These are phyloP conservation scores for Coemansia sp. DNA, from an alignment of 192 early-diverging fungal genomes.

Conservation along the genomic window DNA sequence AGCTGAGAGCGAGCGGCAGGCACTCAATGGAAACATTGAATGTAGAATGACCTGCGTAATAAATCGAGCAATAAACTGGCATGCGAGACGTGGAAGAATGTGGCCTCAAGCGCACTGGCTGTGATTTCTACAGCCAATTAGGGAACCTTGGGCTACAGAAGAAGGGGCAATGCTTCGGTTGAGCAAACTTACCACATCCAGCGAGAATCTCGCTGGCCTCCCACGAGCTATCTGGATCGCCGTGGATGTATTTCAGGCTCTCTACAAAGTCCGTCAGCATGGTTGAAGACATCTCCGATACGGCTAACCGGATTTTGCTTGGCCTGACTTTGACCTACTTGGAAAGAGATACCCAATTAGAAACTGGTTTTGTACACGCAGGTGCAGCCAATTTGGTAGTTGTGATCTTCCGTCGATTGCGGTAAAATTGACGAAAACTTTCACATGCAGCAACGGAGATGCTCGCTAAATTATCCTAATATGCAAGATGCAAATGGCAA, in stretches of 20 bases:
- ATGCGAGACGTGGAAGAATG: not conserved
- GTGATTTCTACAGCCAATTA: not conserved
- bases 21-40: not conserved
- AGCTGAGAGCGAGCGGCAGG: not conserved
- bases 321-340: constrained; percentile 1
- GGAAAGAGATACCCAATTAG: not conserved
- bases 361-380: not conserved
- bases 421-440: not conserved
- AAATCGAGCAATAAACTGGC: not conserved
- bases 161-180: not conserved
- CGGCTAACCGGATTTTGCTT: not conserved
- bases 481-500: not conserved
- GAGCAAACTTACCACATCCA: not conserved
- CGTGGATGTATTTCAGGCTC: not conserved
- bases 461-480: not conserved
- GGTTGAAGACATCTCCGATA: not conserved
- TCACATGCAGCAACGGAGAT: constrained; percentile 5
- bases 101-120: not conserved
- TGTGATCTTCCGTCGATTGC: not conserved
- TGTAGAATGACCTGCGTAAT: not conserved
- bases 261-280: constrained; percentile 4
- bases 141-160: not conserved
- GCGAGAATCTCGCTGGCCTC: not conserved
- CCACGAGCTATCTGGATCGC: not conserved
- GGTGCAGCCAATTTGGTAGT: constrained; percentile 2